Evolutionary conservation across 805 yeast species (phyloP).

Genomic region (Lipomyces yamanashiensis): DNA sequence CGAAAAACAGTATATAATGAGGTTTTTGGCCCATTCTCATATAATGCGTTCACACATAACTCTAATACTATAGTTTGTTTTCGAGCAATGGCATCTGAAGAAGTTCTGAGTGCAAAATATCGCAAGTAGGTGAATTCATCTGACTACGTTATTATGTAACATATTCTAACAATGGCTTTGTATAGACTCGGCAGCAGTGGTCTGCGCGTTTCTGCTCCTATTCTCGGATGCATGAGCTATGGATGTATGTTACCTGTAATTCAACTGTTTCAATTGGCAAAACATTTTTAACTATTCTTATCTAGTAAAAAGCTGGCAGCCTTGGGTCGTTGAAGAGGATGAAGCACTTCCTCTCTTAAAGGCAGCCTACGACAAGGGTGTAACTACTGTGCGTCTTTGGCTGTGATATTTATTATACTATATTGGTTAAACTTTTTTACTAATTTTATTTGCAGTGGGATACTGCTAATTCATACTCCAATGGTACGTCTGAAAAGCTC

Average conservation of each 20-base stretch:
- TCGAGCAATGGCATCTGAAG: no score
- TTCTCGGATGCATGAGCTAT: conserved; percentile 31
- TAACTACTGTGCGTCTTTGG: conserved; percentile 46
- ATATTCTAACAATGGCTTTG: no score
- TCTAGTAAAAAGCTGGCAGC: conserved; percentile 16
- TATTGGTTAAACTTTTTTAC: neutral
- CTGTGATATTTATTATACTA: neutral
- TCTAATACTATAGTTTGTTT: no score
- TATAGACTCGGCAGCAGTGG: conserved; percentile 26
- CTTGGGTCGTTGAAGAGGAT: conserved; percentile 48
- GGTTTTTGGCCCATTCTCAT: no score
- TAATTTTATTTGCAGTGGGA: conserved; percentile 39
- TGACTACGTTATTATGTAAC: no score
- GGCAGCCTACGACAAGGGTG: conserved; percentile 51
- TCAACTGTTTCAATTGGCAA: no score
- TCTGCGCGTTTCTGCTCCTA: conserved; percentile 25
- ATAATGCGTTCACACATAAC: no score
- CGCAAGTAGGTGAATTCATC: no score
- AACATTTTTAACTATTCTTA: neutral
- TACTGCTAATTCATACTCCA: conserved; percentile 52
- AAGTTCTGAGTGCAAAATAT: no score
- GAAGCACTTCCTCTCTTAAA: conserved; percentile 51
- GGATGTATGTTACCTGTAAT: conserved; percentile 15
- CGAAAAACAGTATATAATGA: no score
- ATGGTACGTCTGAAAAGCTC: conserved; percentile 50